Conservation (phyloP, 768 basidiomycete genomes). For the Panus rudis region DNA sequence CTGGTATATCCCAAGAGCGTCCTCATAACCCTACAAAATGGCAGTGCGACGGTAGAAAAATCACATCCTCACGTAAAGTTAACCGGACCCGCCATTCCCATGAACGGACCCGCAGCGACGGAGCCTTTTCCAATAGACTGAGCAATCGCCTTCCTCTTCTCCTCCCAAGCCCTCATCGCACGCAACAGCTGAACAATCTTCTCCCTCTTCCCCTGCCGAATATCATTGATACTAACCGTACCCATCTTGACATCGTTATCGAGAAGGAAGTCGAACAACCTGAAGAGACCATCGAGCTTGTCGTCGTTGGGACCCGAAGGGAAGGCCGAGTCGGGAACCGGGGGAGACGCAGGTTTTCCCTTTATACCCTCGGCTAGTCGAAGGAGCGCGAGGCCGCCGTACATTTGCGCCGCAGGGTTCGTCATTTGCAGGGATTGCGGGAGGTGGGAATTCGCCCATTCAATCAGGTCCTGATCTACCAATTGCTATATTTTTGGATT, state of each 20-base stretch:
- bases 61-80: too few relatives aligned
- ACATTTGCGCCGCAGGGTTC: conserved; percentile 37
- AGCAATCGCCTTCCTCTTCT: conserved; percentile 54
- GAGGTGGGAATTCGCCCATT: conserved; percentile 86
- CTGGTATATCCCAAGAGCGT: too few relatives aligned
- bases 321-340: conserved; percentile 77
- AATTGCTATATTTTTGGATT: too few relatives aligned
- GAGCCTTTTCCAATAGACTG: conserved; percentile 38
- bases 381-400: conserved; percentile 71
- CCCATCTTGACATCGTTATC: conserved; percentile 92
- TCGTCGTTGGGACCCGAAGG: conserved; percentile 62
- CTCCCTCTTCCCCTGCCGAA: conserved; percentile 72
- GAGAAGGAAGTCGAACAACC: conserved; percentile 85
- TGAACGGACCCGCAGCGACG: conserved; percentile 22
- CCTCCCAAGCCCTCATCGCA: conserved; percentile 76
- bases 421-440: conserved; percentile 54
- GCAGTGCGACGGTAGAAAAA: too few relatives aligned
- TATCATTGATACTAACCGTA: conserved; percentile 88
- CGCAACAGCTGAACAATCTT: conserved; percentile 77
- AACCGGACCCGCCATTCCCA: conserved; percentile 13
- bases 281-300: conserved; percentile 81
- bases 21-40: too few relatives aligned
- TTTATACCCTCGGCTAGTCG: conserved; percentile 81
- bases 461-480: conserved; percentile 55
- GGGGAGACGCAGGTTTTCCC: conserved; percentile 55